Evolutionary conservation across 2,329 filamentous ascomycete genomes (phyloP), one percentile per base, ranked within the genome.

Genomic region (Phoma herbarum): DNA sequence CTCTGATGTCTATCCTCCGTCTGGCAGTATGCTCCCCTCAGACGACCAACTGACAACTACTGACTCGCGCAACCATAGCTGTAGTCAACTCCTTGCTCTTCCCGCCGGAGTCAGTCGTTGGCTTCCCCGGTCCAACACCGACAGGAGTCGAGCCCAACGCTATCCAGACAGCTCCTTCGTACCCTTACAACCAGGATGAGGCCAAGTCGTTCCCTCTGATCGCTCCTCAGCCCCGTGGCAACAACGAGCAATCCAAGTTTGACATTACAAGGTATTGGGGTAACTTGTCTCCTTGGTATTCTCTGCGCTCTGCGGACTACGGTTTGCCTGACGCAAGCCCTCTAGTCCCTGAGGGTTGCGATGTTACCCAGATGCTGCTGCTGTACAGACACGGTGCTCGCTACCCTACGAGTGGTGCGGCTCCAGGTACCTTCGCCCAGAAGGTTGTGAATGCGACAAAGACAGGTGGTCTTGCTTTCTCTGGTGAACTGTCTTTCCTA

Each of bases 181-280:
- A 74, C 49, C 71, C 71, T 2, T 74, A 74, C 55, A 73, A 72
- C 25, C 60, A 70, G 11, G 58, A 63, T 28, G 51, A 63, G 31
- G 63, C 66, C 16, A 63, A 58, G 39, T 59, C 60, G 1, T 74
- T 67, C 44, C 71, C 71, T 2, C 51, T 73, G 3, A 51, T 74
- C 41, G 58, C 57, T 28, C 61, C 68, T 1, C 63, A 71, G 31
- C 70, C 69, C 4, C 63, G 69, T 39, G 68, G 65, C 11, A 64
- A 57, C 20, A 57, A 53, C 29, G 47, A 56, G 3, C 59, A 64
- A 25, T 66, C 64, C 9, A 48, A 52, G 9, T 72, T 74, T 45
- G 70, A 74, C 23, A 72, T 72, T 26, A 63, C 54, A 47, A 72
- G 69, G 33, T 71, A 72, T 57, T 73, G 71, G 71, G 70, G 71